Evolutionary conservation across 441 rosid species (phyloP), one percentile per base, ranked within the genome.

Genomic region (Hura crepitans): DNA sequence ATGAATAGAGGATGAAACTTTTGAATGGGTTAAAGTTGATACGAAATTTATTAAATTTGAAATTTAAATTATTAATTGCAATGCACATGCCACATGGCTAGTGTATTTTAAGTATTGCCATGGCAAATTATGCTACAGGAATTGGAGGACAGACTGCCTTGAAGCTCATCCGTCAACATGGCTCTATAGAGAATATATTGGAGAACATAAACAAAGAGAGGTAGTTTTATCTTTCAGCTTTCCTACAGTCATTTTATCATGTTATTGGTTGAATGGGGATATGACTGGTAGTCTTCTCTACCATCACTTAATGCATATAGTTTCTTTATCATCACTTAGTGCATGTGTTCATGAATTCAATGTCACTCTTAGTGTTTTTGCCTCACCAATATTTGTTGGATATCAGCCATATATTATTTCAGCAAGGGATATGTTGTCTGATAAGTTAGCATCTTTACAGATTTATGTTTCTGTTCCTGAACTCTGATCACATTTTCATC

Each of bases 131-230:
- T 80, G 65, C 33, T 75, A 47, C 80, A 94, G 99, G 99, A 60
- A 94, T 94, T 13, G 99, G 97, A 60, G 97, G 99, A 42, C 83
- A 58, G 80, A 92, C 99, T 72, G 97, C 99, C 50, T 33, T 94
- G 79, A 94, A 94, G 91, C 97, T 94, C 74, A 85, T 94, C 64
- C 94, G 92, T 72, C 99, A 92, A 71, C 97, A 92, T 79, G 97
- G 96, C 23, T 89, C 93, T 27, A 89, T 95, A 73, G 97, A 95
- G 84, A 76, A 55, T 39, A 89, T 95, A 76, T 79, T 92, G 68
- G 91, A 92, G 78, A 92, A 92, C 77, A 85, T 92, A 60, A 90
- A 85, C 81, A 90, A 75, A 85, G 97, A 95, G 65, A 90, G 97
- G 97, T 79, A 67, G 68, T 22, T 68, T 33, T 39, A 39, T 55